Conservation (phyloP, 805 yeast genomes). For the Diddensiella caesifluorescens region DNA sequence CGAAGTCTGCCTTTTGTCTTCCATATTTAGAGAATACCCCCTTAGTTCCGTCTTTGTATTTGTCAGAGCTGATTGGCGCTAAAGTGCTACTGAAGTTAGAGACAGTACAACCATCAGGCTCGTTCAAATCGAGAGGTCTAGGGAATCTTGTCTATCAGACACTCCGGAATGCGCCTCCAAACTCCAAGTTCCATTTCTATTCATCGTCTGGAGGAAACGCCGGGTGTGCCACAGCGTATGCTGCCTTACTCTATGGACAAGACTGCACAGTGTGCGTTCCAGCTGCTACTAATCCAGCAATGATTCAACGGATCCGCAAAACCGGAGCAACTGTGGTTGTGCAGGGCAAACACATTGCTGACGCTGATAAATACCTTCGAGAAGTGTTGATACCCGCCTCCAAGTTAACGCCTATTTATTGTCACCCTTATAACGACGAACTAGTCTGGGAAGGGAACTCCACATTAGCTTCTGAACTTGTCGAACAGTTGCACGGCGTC, state of each 20-base stretch:
- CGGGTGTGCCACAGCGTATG: slow-evolving; percentile 94
- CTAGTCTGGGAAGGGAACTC: slow-evolving; percentile 94
- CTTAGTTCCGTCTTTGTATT: slow-evolving; percentile 60
- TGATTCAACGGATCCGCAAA: slow-evolving; percentile 41
- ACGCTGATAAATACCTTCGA: slow-evolving; percentile 68
- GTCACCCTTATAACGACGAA: slow-evolving; percentile 92
- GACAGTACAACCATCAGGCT: slow-evolving; percentile 82
- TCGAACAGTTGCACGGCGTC: slow-evolving; percentile 57
- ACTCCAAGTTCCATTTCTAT: slow-evolving; percentile 42
- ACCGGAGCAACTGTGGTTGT: slow-evolving; percentile 51
- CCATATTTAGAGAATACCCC: slow-evolving; percentile 57
- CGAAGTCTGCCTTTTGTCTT: slow-evolving; percentile 2
- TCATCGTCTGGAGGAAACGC: slow-evolving; percentile 97
- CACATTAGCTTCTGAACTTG: slow-evolving; percentile 81
- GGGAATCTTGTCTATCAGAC: slow-evolving; percentile 68
- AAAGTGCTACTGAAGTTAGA: slow-evolving; percentile 77
- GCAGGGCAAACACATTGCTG: slow-evolving; percentile 76
- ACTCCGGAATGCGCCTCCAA: slow-evolving; percentile 49
- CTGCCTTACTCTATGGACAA: slow-evolving; percentile 64
- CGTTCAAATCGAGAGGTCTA: slow-evolving; percentile 91
- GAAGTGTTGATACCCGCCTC: slow-evolving; percentile 55
- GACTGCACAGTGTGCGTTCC: slow-evolving; percentile 60
- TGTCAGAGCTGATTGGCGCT: slow-evolving; percentile 66
- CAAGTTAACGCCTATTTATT: slow-evolving; percentile 71
- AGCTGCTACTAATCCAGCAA: slow-evolving; percentile 39